phyloP scores from a whole-genome alignment of 345 rosid genomes.

The Eucalyptus microcorys region DNA sequence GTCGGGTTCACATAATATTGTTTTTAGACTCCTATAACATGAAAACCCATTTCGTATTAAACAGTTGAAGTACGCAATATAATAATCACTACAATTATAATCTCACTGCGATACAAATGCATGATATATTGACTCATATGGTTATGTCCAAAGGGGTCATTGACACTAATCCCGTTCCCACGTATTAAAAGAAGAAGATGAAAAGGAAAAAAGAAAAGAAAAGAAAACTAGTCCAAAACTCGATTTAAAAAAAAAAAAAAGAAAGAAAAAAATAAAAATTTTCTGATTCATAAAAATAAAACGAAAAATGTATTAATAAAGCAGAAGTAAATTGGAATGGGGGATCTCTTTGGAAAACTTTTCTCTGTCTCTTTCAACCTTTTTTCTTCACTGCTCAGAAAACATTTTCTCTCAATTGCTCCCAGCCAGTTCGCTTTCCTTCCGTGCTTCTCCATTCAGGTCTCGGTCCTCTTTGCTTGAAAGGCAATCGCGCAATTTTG shows the following conservation, averaged over 20 bases:
- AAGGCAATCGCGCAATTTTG: background rate
- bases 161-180: too few species aligned
- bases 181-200: too few species aligned
- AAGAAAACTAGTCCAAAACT: too few species aligned
- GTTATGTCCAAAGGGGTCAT: too few species aligned
- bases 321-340: background rate
- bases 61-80: background rate
- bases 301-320: too few species aligned
- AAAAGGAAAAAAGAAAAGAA: too few species aligned
- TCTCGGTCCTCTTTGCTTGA: background rate
- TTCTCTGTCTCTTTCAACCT: too few species aligned
- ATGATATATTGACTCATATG: background rate
- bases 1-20: background rate
- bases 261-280: too few species aligned
- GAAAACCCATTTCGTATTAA: background rate
- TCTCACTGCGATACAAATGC: fast-evolving
- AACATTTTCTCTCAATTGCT: fast-evolving
- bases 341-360: too few species aligned
- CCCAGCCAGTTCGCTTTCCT: background rate
- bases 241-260: too few species aligned
- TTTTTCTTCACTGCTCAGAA: background rate
- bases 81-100: background rate
- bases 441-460: constrained; percentile 27
- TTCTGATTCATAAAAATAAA: too few species aligned
- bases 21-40: background rate